Percentiles rank a stretch among this genome's conserved stretches.
phyloP scores from a whole-genome alignment of 768 basidiomycete genomes.

The Tremella fuciformis region DNA sequence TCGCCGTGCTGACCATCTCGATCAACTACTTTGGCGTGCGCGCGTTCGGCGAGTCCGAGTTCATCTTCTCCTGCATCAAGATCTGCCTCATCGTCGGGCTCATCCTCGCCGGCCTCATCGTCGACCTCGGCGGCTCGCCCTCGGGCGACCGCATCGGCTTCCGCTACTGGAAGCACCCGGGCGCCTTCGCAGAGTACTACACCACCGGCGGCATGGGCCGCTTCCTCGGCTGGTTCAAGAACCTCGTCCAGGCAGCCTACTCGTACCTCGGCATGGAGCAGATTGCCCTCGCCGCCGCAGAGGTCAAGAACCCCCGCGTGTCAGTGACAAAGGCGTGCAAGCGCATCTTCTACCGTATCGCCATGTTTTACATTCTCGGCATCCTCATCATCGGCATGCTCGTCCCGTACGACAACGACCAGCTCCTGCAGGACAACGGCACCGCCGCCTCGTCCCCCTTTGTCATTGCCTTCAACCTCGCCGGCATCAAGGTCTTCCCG shows the following conservation, averaged over 20 bases:
- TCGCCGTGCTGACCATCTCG: constrained; percentile 12
- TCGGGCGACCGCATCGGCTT: constrained; percentile 30
- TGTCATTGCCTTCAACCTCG: constrained; percentile 48
- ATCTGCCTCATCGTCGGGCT: constrained; percentile 36
- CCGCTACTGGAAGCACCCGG: constrained; percentile 37
- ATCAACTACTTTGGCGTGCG: constrained; percentile 33
- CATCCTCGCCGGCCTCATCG: constrained; percentile 34
- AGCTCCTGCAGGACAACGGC: constrained; percentile 35
- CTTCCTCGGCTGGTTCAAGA: constrained; percentile 33
- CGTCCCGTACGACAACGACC: constrained; percentile 39
- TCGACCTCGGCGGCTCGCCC: constrained; percentile 38
- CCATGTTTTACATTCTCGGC: constrained; percentile 37
- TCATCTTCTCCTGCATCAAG: constrained; percentile 37
- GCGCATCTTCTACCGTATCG: constrained; percentile 36
- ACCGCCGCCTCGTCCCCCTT: constrained; percentile 52
- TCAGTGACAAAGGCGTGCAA: constrained; percentile 30
- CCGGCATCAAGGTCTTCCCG: constrained; percentile 47
- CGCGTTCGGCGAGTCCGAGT: constrained; percentile 36
- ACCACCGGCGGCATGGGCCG: constrained; percentile 15
- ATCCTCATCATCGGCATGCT: constrained; percentile 49
- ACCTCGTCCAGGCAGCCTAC: constrained; percentile 33
- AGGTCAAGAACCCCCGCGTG: constrained; percentile 35
- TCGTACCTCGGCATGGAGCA: constrained; percentile 23
- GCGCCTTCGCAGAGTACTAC: constrained; percentile 20
- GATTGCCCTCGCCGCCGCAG: constrained; percentile 36